These are phyloP conservation scores for Schizonepeta tenuifolia DNA, from an alignment of 257 asterid species.

Conservation along the genomic window DNA sequence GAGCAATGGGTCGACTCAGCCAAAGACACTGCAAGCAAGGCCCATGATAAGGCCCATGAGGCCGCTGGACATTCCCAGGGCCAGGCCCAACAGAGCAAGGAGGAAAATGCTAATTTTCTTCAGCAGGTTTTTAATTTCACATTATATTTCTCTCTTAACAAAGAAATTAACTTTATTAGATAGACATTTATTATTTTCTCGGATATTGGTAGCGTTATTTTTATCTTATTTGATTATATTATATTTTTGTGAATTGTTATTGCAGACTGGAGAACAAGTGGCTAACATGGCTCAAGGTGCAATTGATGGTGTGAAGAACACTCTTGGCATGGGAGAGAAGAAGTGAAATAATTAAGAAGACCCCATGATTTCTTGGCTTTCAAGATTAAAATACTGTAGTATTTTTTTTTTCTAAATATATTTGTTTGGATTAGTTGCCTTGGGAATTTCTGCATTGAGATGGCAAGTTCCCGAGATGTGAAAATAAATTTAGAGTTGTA, in stretches of 20 bases:
- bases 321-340: constrained; percentile 71
- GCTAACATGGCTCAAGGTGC: constrained; percentile 71
- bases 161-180: not conserved
- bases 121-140: constrained; percentile 48
- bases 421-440: not conserved
- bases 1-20: constrained; percentile 62
- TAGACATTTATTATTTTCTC: not conserved
- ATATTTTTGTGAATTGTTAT: not conserved
- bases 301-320: constrained; percentile 72
- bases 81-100: constrained; percentile 53
- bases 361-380: not conserved
- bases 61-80: constrained; percentile 44
- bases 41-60: constrained; percentile 52
- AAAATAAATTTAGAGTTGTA: constrained; percentile 6
- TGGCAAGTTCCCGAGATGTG: constrained; percentile 1
- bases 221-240: not conserved
- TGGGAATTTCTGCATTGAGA: not conserved
- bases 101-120: constrained; percentile 51
- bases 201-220: not conserved
- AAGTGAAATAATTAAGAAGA: constrained; percentile 41
- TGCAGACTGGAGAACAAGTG: constrained; percentile 64
- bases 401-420: not conserved
- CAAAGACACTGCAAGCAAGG: constrained; percentile 46
- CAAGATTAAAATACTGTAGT: not conserved
- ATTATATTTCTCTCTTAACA: not conserved